Percentiles rank a stretch among this genome's conserved stretches.
phyloP scores from a whole-genome alignment of 2,329 filamentous ascomycete species.

The Aspergillus sp. region DNA sequence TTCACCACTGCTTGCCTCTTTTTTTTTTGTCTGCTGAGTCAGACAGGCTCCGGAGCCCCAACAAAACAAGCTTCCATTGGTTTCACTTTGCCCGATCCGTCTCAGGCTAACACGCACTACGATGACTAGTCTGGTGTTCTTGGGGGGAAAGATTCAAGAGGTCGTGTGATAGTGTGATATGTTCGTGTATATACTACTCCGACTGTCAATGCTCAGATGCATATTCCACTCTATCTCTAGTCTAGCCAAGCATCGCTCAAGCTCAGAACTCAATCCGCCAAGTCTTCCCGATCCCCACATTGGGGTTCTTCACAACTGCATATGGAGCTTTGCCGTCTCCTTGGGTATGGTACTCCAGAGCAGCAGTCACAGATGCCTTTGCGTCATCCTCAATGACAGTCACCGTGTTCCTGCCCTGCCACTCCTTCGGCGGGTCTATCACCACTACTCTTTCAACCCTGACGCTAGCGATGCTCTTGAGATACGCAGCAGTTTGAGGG shows the following conservation, averaged over 20 bases:
- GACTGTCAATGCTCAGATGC: background rate
- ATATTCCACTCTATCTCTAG: background rate
- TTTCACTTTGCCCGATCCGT: slow-evolving; percentile 1
- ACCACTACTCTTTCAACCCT: slow-evolving; percentile 80
- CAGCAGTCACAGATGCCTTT: slow-evolving; percentile 48
- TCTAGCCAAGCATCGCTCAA: background rate
- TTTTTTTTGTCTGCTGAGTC: slow-evolving; percentile 15
- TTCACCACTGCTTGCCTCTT: slow-evolving; percentile 2
- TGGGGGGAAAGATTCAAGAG: background rate
- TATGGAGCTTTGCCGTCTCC: slow-evolving; percentile 58
- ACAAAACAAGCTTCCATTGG: slow-evolving; percentile 6
- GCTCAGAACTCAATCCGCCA: slow-evolving; percentile 62
- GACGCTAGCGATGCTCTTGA: slow-evolving; percentile 76
- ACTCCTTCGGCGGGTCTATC: slow-evolving; percentile 72
- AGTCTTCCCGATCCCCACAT: slow-evolving; percentile 60
- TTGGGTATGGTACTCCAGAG: slow-evolving; percentile 57
- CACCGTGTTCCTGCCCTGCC: slow-evolving; percentile 65
- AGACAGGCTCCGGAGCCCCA: slow-evolving; percentile 5
- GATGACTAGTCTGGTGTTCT: background rate
- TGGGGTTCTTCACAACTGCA: slow-evolving; percentile 64
- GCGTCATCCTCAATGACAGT: slow-evolving; percentile 48
- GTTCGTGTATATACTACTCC: background rate
- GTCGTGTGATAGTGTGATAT: background rate
- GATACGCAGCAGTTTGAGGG: slow-evolving; percentile 68
- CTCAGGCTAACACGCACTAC: background rate